Percentiles rank a stretch among this genome's conserved stretches.
Conservation (phyloP, 2,329 filamentous ascomycete genomes). For the Xylaria sp. region DNA sequence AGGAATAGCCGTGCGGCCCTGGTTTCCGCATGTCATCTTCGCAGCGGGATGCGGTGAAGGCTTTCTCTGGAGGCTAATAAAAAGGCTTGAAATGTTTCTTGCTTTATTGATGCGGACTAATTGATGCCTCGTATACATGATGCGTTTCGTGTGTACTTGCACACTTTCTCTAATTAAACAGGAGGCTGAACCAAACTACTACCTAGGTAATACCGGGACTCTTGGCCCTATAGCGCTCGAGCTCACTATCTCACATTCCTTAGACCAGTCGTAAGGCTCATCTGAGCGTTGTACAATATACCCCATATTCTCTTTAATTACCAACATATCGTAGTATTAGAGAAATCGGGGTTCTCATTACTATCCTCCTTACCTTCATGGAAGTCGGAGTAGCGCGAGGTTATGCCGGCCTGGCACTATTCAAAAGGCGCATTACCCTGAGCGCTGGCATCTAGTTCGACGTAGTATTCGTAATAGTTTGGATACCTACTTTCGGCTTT, state of each 20-base stretch:
- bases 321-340: background rate
- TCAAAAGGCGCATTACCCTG: slow-evolving; percentile 65
- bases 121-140: slow-evolving; percentile 21
- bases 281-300: slow-evolving; percentile 19
- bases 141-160: slow-evolving; percentile 12
- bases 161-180: slow-evolving; percentile 25
- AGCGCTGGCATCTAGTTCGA: slow-evolving; percentile 58
- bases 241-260: background rate
- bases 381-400: background rate
- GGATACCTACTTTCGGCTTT: slow-evolving; percentile 64
- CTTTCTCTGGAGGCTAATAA: background rate
- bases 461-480: slow-evolving; percentile 65
- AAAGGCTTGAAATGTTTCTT: slow-evolving; percentile 8
- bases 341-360: slow-evolving; percentile 15
- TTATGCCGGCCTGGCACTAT: slow-evolving; percentile 45
- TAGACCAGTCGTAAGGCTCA: slow-evolving; percentile 2
- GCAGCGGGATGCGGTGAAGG: background rate
- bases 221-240: background rate
- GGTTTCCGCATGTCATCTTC: background rate
- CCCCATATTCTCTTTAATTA: slow-evolving; percentile 6
- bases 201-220: background rate
- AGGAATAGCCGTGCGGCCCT: background rate
- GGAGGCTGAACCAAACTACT: slow-evolving; percentile 20
- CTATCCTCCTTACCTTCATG: slow-evolving; percentile 1
- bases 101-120: slow-evolving; percentile 14